A percentile compares a stretch with the other conserved stretches of the same genome.
Evolutionary conservation across 2,329 filamentous ascomycete species (phyloP).

Genomic region (Venturia effusa): DNA sequence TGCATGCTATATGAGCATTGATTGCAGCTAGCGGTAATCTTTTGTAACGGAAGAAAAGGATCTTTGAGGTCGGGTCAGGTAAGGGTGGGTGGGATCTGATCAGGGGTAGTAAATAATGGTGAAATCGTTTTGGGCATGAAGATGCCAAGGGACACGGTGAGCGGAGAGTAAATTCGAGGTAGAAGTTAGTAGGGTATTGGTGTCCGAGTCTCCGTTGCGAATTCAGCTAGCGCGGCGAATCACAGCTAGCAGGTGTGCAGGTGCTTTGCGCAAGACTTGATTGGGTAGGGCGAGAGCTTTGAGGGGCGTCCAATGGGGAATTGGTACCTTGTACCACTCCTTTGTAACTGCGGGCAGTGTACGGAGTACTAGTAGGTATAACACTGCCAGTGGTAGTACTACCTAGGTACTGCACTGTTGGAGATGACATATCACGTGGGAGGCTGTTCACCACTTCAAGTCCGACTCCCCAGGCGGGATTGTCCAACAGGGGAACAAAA

Average conservation of each 20-base stretch:
- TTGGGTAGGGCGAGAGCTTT: background rate
- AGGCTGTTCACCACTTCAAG: no score
- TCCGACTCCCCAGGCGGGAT: no score
- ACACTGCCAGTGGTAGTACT: no score
- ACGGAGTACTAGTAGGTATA: no score
- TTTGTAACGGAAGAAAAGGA: background rate
- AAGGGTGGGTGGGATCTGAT: background rate
- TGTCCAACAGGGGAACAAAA: no score
- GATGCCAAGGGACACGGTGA: background rate
- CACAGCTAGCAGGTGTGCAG: background rate
- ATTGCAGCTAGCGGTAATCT: background rate
- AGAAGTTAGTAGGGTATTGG: no score
- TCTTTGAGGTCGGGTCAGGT: background rate
- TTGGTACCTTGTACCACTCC: no score
- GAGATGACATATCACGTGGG: no score
- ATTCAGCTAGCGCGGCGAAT: background rate
- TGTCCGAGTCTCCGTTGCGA: background rate
- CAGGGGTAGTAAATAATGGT: background rate
- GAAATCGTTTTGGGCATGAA: background rate
- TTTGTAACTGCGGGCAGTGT: no score
- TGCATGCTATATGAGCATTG: background rate
- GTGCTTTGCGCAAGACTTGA: background rate
- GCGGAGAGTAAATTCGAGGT: background rate
- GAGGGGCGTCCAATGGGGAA: no score
- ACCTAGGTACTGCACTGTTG: no score